Base-by-base conservation (phyloP, 768 basidiomycete species). In the Cubamyces lactineus region DNA sequence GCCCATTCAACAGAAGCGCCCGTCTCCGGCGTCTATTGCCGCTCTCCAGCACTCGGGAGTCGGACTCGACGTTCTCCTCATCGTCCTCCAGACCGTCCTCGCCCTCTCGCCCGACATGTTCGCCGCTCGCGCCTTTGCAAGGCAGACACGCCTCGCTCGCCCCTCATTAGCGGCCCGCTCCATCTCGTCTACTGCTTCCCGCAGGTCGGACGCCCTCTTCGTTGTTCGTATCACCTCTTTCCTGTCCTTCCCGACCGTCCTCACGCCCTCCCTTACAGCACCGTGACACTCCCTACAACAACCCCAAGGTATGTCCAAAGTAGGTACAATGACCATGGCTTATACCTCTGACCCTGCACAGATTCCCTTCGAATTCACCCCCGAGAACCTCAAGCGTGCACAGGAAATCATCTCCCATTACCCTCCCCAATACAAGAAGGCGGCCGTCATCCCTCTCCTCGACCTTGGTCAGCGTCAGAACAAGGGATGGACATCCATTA, bases 341-440 rank as follows among this genome's bases (percentile, higher is more conserved):
- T 12, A 1, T 5, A 7, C 28, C 8, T 34, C 34, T 57, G 2
- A 62, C 43, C 49, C 51, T 40, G 9, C 21, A 16, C 64, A 97
- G 94, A 96, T 98, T 77, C 83, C 91, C 12, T 99, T 99, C 76
- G 84, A 90, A 67, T 96, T 96, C 78, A 80, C 81, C 61, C 71
- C 84, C 0, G 89, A 87, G 71, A 98, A 96, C 79, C 70, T 87
- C 77, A 92, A 92, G 80, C 84, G 85, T 39, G 95, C 94, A 0
- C 69, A 95, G 64, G 89, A 93, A 73, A 91, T 98, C 77, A 92
- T 98, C 74, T 82, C 91, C 43, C 88, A 87, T 68, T 99, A 99
- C 80, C 96, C 96, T 21, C 84, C 93, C 55, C 96, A 98, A 71
- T 99, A 98, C 84, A 97, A 94, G 84, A 99, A 99, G 76, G 96